Evolutionary conservation across 2,329 filamentous ascomycete species (phyloP).

Genomic region (Emmonsia crescens): DNA sequence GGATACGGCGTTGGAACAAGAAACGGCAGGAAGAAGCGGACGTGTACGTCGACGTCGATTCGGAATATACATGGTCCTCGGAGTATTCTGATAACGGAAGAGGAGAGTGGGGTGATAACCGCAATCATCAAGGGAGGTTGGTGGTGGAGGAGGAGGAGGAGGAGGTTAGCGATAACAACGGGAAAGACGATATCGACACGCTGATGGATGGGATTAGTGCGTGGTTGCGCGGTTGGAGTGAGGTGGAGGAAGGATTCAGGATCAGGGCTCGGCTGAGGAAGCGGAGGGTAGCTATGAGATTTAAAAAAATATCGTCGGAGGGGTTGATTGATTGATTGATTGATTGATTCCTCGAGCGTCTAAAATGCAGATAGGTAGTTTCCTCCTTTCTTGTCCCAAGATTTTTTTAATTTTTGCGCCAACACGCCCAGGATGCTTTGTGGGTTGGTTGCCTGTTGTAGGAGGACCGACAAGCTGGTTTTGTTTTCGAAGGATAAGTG

Average conservation of each 20-base stretch:
- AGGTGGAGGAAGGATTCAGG: slow-evolving; percentile 31
- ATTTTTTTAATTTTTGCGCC: background rate
- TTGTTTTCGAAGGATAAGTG: background rate
- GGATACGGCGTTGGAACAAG: slow-evolving; percentile 22
- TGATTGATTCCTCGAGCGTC: background rate
- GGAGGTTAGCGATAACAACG: background rate
- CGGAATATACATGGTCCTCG: background rate
- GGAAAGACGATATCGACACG: slow-evolving; percentile 19
- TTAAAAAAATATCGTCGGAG: no score
- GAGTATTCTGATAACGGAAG: background rate
- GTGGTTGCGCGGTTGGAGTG: slow-evolving; percentile 35
- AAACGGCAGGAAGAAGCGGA: slow-evolving; percentile 11
- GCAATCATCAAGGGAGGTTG: background rate
- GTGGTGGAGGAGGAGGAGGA: background rate
- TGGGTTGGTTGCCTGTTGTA: background rate
- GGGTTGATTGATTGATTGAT: background rate
- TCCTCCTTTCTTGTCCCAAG: background rate
- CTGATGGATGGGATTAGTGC: slow-evolving; percentile 31
- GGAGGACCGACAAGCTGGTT: background rate
- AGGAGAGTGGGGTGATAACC: background rate
- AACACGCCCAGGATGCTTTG: background rate
- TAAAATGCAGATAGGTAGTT: background rate
- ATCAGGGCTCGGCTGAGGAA: slow-evolving; percentile 48
- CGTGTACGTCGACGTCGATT: background rate
- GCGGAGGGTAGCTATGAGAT: slow-evolving; percentile 1